Conservation (phyloP, 805 yeast genomes). For the Cyberlindnera nakhonratchasimensis region DNA sequence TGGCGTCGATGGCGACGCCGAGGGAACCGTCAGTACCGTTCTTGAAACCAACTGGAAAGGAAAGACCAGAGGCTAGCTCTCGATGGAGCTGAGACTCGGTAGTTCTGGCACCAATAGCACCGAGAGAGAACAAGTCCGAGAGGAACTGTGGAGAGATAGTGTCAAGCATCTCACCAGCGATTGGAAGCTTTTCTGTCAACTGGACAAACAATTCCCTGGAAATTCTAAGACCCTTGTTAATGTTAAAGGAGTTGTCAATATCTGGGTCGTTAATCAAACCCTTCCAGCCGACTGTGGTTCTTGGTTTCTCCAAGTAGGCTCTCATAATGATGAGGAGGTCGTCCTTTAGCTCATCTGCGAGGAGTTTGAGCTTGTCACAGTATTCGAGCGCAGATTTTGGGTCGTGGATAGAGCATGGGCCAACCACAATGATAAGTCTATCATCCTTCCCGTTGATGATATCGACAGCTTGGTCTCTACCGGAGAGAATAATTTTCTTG, state of each 20-base stretch:
- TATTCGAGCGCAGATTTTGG: conserved; percentile 90
- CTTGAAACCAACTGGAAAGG: conserved; percentile 98
- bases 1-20: conserved; percentile 93
- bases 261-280: conserved; percentile 98
- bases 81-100: conserved; percentile 97
- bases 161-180: conserved; percentile 97
- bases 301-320: conserved; percentile 96
- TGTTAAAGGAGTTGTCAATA: conserved; percentile 86
- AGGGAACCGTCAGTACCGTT: conserved; percentile 97
- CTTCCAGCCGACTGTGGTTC: conserved; percentile 99
- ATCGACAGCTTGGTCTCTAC: conserved; percentile 70
- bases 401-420: conserved; percentile 97
- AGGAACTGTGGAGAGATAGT: conserved; percentile 96
- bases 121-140: conserved; percentile 88
- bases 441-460: conserved; percentile 82
- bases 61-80: conserved; percentile 92
- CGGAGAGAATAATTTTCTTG: conserved; percentile 62
- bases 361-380: conserved; percentile 57
- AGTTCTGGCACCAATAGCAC: conserved; percentile 99
- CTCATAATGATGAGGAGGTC: conserved; percentile 91
- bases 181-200: conserved; percentile 80
- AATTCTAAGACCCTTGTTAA: conserved; percentile 89
- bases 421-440: conserved; percentile 82
- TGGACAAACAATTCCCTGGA: conserved; percentile 83
- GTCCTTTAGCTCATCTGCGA: conserved; percentile 59